Conservation (phyloP, 345 rosid genomes). For the Viola odorata region DNA sequence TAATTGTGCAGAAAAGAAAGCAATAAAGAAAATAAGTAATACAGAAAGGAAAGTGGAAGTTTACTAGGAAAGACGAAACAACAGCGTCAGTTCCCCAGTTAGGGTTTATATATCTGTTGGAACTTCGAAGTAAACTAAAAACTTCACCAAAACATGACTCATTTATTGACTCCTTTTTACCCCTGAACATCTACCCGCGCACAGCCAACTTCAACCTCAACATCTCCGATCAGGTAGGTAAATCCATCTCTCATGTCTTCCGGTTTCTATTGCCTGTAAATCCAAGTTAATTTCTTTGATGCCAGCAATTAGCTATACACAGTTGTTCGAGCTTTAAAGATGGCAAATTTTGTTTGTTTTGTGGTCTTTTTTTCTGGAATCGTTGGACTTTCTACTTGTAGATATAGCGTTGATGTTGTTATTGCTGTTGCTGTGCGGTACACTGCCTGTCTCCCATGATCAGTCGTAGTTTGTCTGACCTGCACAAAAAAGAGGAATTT, state of each 20-base stretch:
- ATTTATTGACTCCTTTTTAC: not conserved
- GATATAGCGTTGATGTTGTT: too few relatives aligned
- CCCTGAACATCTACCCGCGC: not conserved
- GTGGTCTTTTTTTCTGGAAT: not conserved
- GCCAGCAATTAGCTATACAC: not conserved
- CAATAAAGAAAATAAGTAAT: not conserved
- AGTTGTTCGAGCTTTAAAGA: not conserved
- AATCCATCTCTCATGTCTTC: not conserved
- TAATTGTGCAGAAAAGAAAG: not conserved
- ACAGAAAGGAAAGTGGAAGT: not conserved
- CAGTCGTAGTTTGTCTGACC: not conserved
- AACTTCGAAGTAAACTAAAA: not conserved
- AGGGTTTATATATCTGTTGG: constrained; percentile 14
- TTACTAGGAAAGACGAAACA: too few relatives aligned
- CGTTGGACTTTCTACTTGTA: too few relatives aligned
- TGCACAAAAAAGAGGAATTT: not conserved
- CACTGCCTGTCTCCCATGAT: not conserved
- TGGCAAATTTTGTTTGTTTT: not conserved
- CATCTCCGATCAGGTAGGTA: constrained; percentile 26
- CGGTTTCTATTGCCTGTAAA: not conserved
- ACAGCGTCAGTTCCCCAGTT: not conserved
- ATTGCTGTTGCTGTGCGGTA: too few relatives aligned
- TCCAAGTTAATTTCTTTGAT: not conserved
- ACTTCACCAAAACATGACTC: constrained; percentile 6
- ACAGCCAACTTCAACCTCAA: not conserved